These are phyloP conservation scores for Phanerochaete sordida DNA, from an alignment of 768 basidiomycete species.

Conservation along the genomic window DNA sequence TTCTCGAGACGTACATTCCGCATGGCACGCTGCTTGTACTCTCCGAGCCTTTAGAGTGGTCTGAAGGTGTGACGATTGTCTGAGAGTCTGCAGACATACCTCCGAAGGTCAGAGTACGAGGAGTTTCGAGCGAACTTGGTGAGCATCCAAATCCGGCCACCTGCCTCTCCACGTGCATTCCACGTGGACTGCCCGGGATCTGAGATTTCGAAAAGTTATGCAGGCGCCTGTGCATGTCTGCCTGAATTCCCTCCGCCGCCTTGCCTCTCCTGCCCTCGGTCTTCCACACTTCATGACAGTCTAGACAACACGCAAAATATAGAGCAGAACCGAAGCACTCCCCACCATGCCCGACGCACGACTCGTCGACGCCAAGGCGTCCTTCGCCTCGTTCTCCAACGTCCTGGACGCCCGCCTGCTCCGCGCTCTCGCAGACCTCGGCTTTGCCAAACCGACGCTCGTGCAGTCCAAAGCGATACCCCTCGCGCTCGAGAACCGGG, in stretches of 20 bases:
- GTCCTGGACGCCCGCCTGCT: conserved; percentile 83
- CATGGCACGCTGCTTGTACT: conserved; percentile 19
- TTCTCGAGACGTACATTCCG: conserved; percentile 16
- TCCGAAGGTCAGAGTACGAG: background rate
- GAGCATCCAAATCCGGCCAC: background rate
- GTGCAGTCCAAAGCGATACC: conserved; percentile 93
- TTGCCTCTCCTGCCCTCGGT: background rate
- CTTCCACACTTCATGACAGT: background rate
- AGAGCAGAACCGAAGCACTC: background rate
- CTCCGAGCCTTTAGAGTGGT: conserved; percentile 10
- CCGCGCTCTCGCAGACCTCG: conserved; percentile 84
- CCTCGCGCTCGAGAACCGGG: conserved; percentile 80
- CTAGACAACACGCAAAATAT: background rate
- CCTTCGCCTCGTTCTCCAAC: conserved; percentile 58
- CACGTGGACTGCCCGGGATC: background rate
- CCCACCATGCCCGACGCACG: conserved; percentile 25
- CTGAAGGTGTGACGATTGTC: conserved; percentile 5
- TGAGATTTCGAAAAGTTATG: conserved; percentile 3
- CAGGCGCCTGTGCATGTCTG: background rate
- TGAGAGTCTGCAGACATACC: conserved; percentile 8
- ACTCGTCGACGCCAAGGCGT: conserved; percentile 27
- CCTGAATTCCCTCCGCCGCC: background rate
- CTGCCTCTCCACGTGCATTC: background rate
- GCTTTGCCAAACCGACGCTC: conserved; percentile 87
- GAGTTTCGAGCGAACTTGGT: background rate